Percentiles rank a stretch among this genome's conserved stretches.
phyloP scores from a whole-genome alignment of 2,329 filamentous ascomycete species.

The Sclerotinia minor region DNA sequence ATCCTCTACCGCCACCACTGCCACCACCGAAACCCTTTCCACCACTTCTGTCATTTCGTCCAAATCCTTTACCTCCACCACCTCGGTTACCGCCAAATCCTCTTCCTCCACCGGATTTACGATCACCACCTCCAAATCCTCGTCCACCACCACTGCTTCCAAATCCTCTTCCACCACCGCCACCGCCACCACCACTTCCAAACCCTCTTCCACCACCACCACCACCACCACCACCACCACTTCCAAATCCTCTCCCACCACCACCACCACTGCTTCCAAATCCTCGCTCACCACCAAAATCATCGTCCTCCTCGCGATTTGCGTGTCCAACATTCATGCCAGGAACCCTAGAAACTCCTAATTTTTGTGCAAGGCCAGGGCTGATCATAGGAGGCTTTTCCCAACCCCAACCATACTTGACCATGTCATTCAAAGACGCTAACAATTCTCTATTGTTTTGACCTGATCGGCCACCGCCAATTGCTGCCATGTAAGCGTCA shows the following conservation, averaged over 20 bases:
- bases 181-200: slow-evolving; percentile 25
- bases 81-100: slow-evolving; percentile 27
- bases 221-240: slow-evolving; percentile 22
- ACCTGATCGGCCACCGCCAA: slow-evolving; percentile 24
- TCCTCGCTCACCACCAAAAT: slow-evolving; percentile 20
- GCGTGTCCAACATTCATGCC: slow-evolving; percentile 31
- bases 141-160: slow-evolving; percentile 13
- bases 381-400: slow-evolving; percentile 38
- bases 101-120: slow-evolving; percentile 24
- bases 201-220: slow-evolving; percentile 15
- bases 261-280: slow-evolving; percentile 10
- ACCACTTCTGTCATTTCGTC: slow-evolving; percentile 25
- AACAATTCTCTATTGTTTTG: not conserved
- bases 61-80: slow-evolving; percentile 22
- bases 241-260: slow-evolving; percentile 9
- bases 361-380: slow-evolving; percentile 30
- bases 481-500: slow-evolving; percentile 35
- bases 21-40: slow-evolving; percentile 19
- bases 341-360: slow-evolving; percentile 33
- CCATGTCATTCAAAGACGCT: slow-evolving; percentile 37
- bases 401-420: slow-evolving; percentile 41
- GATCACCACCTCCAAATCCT: slow-evolving; percentile 22
- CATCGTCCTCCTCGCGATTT: slow-evolving; percentile 22
- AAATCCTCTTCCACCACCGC: slow-evolving; percentile 24
- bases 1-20: slow-evolving; percentile 19